A percentile compares a stretch with the other conserved stretches of the same genome.
Evolutionary conservation across 805 yeast species (phyloP).

Genomic region (Wickerhamomyces bovis): DNA sequence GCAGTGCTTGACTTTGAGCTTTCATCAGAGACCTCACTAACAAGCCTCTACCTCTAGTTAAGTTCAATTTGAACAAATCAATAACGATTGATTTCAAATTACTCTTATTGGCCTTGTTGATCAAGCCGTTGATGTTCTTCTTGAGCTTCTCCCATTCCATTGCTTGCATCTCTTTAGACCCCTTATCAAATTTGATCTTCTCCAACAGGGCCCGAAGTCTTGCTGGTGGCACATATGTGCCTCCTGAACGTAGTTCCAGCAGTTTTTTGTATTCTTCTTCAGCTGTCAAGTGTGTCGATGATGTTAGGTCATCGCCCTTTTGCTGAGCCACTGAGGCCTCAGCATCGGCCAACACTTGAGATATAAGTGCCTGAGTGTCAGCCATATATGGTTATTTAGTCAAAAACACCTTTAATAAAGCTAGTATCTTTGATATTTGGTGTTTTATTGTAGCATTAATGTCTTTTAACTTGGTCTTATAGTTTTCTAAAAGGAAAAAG

Average conservation of each 20-base stretch:
- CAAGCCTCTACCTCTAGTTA: slow-evolving; percentile 56
- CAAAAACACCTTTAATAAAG: background rate
- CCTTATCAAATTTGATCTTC: slow-evolving; percentile 25
- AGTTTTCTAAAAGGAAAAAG: too few relatives aligned
- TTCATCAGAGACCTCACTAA: slow-evolving; percentile 53
- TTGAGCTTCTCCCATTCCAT: slow-evolving; percentile 52
- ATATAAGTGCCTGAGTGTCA: background rate
- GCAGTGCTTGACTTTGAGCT: slow-evolving; percentile 38
- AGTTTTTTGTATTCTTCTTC: slow-evolving; percentile 33
- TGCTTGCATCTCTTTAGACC: slow-evolving; percentile 40
- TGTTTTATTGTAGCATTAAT: too few relatives aligned
- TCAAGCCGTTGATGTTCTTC: slow-evolving; percentile 38
- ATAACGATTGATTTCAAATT: slow-evolving; percentile 45
- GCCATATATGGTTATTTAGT: background rate
- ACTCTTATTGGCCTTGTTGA: slow-evolving; percentile 38
- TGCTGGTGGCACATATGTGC: slow-evolving; percentile 51
- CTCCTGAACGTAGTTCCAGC: slow-evolving; percentile 34
- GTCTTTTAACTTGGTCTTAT: too few relatives aligned
- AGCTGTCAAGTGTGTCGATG: slow-evolving; percentile 3
- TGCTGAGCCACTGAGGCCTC: background rate
- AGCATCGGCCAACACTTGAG: background rate
- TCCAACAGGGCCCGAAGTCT: slow-evolving; percentile 38
- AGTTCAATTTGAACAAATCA: slow-evolving; percentile 49
- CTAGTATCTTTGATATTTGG: background rate
- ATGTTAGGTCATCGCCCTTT: background rate